Evolutionary conservation across 305 asterid species (phyloP), one percentile per base, ranked within the genome.

Genomic region (Fraxinus sp.): DNA sequence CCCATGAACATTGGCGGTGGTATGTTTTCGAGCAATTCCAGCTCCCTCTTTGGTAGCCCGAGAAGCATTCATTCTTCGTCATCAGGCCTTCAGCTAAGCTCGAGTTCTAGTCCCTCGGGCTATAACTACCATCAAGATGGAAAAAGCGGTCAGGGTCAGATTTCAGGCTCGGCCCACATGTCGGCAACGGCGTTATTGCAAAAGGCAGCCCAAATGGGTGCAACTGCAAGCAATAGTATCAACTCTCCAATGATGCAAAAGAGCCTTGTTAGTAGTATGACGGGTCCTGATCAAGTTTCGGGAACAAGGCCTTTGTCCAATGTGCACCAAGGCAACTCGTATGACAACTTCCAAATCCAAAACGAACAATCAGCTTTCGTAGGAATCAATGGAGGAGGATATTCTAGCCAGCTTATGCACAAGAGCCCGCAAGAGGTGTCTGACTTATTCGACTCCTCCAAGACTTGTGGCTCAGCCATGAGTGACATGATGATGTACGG

Each of bases 131-230:
- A 84, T 76, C 97, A 86, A 18, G 96, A 91, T 2, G 77, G 66
- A 33, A 85, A 87, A 62, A 88, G 85, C 35, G 59, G 81, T 5
- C 7, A 82, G 79, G 88, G 93, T 28, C 94, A 64, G 20, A 32
- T 86, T 13, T 79, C 88, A 2, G 97, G 92, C 0, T 76, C 91
- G 7, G 91, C 92, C 16, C 92, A 91, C 39, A 93, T 94, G 98
- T 93, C 98, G 0, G 98, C 98, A 1, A 94, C 98, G 5, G 97
- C 97, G 2, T 84, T 94, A 83, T 81, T 94, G 70, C 98, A 94
- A 72, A 94, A 93, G 78, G 98, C 98, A 3, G 98, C 97, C 80
- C 98, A 95, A 71, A 92, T 95, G 91, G 98, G 98, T 0, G 96
- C 98, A 1, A 89, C 97, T 0, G 89, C 89, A 1, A 88, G 90